phyloP scores from a whole-genome alignment of 2,329 filamentous ascomycete species.

The Hymenoscyphus salicellus region DNA sequence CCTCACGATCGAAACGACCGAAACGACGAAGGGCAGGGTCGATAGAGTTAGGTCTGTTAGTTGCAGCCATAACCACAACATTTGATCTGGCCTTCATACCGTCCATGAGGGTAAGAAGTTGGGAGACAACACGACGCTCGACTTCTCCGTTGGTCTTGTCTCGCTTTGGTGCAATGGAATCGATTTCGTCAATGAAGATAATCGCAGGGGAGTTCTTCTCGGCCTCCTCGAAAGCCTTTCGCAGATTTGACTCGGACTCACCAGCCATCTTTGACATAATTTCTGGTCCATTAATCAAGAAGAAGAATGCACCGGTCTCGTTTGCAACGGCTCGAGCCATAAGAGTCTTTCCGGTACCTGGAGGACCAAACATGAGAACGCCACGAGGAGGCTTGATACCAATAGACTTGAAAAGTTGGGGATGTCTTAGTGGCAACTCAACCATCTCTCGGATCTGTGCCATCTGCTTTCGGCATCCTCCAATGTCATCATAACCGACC shows the following conservation, averaged over 20 bases:
- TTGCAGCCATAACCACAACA: conserved; percentile 98
- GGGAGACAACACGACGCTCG: conserved; percentile 96
- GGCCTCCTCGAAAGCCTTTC: conserved; percentile 99
- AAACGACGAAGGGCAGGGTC: conserved; percentile 96
- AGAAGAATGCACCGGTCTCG: conserved; percentile 98
- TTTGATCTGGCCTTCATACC: conserved; percentile 99
- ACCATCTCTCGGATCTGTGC: conserved; percentile 98
- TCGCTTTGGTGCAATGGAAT: conserved; percentile 98
- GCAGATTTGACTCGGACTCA: conserved; percentile 96
- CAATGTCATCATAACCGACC: conserved; percentile 98
- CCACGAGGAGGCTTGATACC: conserved; percentile 99
- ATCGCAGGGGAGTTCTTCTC: conserved; percentile 99
- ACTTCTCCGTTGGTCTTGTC: conserved; percentile 99
- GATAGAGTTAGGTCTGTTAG: conserved; percentile 97
- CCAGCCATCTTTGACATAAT: conserved; percentile 99
- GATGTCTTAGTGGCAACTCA: conserved; percentile 92
- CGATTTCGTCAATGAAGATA: conserved; percentile 99
- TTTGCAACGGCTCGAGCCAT: conserved; percentile 99
- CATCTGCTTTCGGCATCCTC: conserved; percentile 99
- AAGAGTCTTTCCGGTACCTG: conserved; percentile 98
- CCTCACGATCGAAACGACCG: conserved; percentile 97
- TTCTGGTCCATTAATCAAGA: conserved; percentile 97
- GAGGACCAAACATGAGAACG: conserved; percentile 94
- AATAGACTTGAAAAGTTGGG: conserved; percentile 99
- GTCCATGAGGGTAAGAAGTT: conserved; percentile 96